phyloP scores from a whole-genome alignment of 768 basidiomycete genomes.

The Termitomyces sp. region DNA sequence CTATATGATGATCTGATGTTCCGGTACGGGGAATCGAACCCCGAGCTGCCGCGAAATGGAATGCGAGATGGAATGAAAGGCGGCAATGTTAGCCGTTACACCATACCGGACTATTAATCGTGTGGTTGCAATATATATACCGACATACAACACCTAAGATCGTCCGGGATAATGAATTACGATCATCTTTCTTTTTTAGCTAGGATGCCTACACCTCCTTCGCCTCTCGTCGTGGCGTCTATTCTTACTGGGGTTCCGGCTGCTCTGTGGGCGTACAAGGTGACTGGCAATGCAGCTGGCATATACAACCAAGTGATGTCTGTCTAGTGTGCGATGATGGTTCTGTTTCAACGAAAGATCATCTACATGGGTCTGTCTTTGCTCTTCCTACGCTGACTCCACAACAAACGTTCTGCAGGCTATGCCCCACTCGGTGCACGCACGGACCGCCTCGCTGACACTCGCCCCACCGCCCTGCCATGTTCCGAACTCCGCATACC shows the following conservation, averaged over 20 bases:
- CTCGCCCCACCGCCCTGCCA: slow-evolving; percentile 11
- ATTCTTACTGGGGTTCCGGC: slow-evolving; percentile 35
- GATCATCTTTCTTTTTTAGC: neutral
- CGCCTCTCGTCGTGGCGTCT: slow-evolving; percentile 24
- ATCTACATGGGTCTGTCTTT: slow-evolving; percentile 43
- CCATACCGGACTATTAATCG: slow-evolving; percentile 37
- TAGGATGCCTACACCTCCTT: slow-evolving; percentile 21
- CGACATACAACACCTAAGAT: too few relatives aligned
- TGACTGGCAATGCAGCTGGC: neutral
- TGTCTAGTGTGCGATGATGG: slow-evolving; percentile 41
- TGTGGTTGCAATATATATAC: too few relatives aligned
- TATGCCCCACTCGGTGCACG: slow-evolving; percentile 40
- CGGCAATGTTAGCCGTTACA: slow-evolving; percentile 69
- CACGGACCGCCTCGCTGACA: slow-evolving; percentile 26
- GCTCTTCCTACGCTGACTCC: neutral
- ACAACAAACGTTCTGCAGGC: slow-evolving; percentile 9
- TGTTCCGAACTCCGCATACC: slow-evolving; percentile 19
- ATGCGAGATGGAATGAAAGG: slow-evolving; percentile 26
- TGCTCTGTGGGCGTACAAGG: slow-evolving; percentile 40
- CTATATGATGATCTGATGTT: neutral
- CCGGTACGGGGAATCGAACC: slow-evolving; percentile 55
- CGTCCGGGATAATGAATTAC: too few relatives aligned
- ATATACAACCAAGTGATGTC: neutral
- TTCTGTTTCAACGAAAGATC: slow-evolving; percentile 45
- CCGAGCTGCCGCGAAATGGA: slow-evolving; percentile 44